These are phyloP conservation scores for Globisporangium recalcitrans DNA, from an alignment of 352 stramenopile genomes.

Conservation along the genomic window DNA sequence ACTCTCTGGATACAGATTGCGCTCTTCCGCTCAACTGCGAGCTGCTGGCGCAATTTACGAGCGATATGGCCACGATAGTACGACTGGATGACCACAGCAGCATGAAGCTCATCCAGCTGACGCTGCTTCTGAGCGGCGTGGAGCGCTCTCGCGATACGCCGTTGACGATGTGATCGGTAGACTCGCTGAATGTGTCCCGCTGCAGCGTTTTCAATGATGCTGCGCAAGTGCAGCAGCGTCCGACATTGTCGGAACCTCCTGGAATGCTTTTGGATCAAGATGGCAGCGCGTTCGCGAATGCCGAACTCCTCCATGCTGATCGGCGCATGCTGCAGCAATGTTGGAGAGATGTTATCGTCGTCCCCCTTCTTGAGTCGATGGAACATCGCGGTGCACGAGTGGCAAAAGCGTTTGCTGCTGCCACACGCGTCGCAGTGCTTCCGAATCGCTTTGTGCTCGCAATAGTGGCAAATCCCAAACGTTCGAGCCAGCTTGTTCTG, in stretches of 20 bases:
- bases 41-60: conserved; percentile 9
- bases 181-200: conserved; percentile 34
- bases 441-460: conserved; percentile 30
- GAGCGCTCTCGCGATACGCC: conserved; percentile 29
- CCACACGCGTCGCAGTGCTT: conserved; percentile 37
- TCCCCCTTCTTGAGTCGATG: conserved; percentile 16
- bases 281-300: conserved; percentile 25
- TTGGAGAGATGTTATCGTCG: conserved; percentile 6
- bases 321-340: conserved; percentile 14
- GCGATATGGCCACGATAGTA: conserved; percentile 26
- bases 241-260: conserved; percentile 35
- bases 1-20: conserved; percentile 38
- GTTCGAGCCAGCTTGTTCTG: conserved; percentile 17
- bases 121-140: conserved; percentile 25
- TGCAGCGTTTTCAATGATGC: conserved; percentile 18
- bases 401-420: conserved; percentile 33
- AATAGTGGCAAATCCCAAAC: conserved; percentile 41
- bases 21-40: conserved; percentile 18
- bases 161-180: conserved; percentile 29
- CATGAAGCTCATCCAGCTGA: conserved; percentile 14
- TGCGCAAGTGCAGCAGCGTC: conserved; percentile 25
- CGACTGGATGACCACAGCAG: conserved; percentile 30
- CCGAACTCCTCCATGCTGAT: conserved; percentile 26
- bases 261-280: conserved; percentile 37
- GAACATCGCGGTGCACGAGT: conserved; percentile 36